These are phyloP conservation scores for Aspergillus ochraceus DNA, from an alignment of 2,329 filamentous ascomycete species.

Conservation along the genomic window DNA sequence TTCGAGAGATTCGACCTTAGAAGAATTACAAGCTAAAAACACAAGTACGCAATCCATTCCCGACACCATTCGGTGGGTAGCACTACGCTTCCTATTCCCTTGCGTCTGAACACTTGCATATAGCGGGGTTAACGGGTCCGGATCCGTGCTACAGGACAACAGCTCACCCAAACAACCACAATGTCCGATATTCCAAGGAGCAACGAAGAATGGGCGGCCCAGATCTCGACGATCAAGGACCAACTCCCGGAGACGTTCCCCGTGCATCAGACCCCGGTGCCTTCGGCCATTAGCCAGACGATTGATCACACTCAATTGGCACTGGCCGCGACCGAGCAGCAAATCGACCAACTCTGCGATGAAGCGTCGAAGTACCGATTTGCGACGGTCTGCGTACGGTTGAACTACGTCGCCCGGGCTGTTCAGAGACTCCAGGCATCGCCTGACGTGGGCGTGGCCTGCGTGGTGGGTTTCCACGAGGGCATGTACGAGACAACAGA, in stretches of 20 bases:
- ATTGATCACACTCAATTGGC: slow-evolving; percentile 47
- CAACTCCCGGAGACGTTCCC: slow-evolving; percentile 24
- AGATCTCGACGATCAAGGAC: slow-evolving; percentile 28
- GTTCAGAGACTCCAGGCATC: slow-evolving; percentile 46
- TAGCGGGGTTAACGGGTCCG: background rate
- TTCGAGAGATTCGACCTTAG: background rate
- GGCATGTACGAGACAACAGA: slow-evolving; percentile 53
- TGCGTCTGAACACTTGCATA: background rate
- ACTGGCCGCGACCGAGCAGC: slow-evolving; percentile 44
- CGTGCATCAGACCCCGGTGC: slow-evolving; percentile 24
- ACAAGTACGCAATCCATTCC: background rate
- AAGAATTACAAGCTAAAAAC: background rate
- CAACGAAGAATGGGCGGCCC: slow-evolving; percentile 34
- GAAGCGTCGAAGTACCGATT: slow-evolving; percentile 51
- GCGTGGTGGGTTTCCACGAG: slow-evolving; percentile 62
- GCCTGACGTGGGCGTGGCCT: slow-evolving; percentile 53
- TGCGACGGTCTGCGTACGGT: slow-evolving; percentile 58
- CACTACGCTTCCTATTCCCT: background rate
- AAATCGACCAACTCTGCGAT: slow-evolving; percentile 55
- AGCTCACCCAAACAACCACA: background rate
- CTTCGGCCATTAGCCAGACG: slow-evolving; percentile 30
- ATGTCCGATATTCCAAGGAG: slow-evolving; percentile 23
- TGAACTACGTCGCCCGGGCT: slow-evolving; percentile 53
- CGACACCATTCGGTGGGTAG: background rate
- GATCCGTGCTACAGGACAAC: background rate